Evolutionary conservation across 139 green algal species (phyloP), one percentile per base, ranked within the genome.

Genomic region (Pedinophyceae sp.): DNA sequence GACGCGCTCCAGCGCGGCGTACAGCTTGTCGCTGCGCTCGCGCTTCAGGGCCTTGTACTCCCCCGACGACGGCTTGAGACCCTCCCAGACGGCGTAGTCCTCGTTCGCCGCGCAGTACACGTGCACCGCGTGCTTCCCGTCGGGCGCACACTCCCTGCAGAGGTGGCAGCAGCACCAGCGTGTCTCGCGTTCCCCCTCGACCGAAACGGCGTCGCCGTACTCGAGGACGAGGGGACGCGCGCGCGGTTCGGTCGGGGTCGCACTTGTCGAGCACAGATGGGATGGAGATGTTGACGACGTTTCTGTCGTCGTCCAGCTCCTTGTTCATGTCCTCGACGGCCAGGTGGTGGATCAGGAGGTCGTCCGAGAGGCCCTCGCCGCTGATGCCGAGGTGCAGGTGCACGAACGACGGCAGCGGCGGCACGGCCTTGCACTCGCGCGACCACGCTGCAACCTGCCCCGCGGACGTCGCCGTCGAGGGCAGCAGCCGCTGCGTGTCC

Each of bases 301-400:
- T 79, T 38, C 7, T 43, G 34, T 43, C 34, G 10, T 43, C 34
- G 49, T 55, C 49, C n/a, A 55, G 24, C 20, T 15, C 20, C 24
- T 23, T 29, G 24, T 55, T 23, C 49, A n/a, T 39, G 20, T 15
- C 34, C 24, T 55, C 29, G 20, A 55, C 49, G 20, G 29, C 49
- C 16, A 95, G 68, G 64, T 93, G 83, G 64, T 93, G 81, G 63
- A 73, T 80, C 40, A 86, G 73, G 30, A 90, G 51, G 39, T 89
- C 71, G 3, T 55, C 25, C 2, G 18, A 5, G 20, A 95, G 59
- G 13, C 75, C 81, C 0, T 58, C 54, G 2, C 72, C 77, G 58
- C 93, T 68, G 48, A 94, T 86, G n/a, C 85, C 81, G 22, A 93
- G 55, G 60, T 94, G 86, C 27, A 94, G 60, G 68, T 94, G 86